A percentile compares a stretch with the other conserved stretches of the same genome.
These are phyloP conservation scores for Nannochloris sp. DNA, from an alignment of 139 green algal species.

Conservation along the genomic window DNA sequence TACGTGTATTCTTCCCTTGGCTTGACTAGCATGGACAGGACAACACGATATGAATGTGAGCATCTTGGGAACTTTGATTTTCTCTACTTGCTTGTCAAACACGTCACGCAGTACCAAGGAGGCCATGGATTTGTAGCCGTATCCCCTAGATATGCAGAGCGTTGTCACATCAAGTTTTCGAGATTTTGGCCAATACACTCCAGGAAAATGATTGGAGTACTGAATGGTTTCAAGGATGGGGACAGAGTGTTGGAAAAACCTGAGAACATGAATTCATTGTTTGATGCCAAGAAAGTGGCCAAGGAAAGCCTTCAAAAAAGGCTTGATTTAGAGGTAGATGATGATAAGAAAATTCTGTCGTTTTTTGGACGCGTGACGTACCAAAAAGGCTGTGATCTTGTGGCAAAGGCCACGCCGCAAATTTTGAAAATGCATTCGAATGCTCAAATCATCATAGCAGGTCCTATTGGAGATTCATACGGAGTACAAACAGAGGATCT, in stretches of 20 bases:
- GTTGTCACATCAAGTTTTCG: conserved; percentile 22
- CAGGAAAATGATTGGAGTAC: conserved; percentile 7
- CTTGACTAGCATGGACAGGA: not conserved
- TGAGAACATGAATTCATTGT: conserved; percentile 8
- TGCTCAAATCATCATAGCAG: conserved; percentile 29
- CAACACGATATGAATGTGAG: conserved; percentile 14
- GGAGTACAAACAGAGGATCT: conserved; percentile 10
- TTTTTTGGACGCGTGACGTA: conserved; percentile 37
- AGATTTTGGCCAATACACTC: conserved; percentile 25
- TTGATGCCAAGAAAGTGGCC: conserved; percentile 12
- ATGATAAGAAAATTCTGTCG: conserved; percentile 15
- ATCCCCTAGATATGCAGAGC: conserved; percentile 20
- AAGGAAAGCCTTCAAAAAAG: conserved; percentile 23
- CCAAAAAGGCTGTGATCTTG: conserved; percentile 36
- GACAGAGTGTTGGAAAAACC: not conserved
- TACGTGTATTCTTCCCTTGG: conserved; percentile 19
- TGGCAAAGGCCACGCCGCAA: conserved; percentile 10
- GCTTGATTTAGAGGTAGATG: conserved; percentile 17
- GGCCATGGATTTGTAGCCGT: conserved; percentile 33
- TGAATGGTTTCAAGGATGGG: conserved; percentile 15
- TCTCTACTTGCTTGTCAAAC: conserved; percentile 20
- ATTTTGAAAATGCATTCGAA: conserved; percentile 10
- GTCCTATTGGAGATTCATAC: conserved; percentile 28
- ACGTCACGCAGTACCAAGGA: conserved; percentile 19
- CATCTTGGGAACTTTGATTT: conserved; percentile 32